Evolutionary conservation across 306 rosid genomes (phyloP).

Genomic region (Calophaca sinica): DNA sequence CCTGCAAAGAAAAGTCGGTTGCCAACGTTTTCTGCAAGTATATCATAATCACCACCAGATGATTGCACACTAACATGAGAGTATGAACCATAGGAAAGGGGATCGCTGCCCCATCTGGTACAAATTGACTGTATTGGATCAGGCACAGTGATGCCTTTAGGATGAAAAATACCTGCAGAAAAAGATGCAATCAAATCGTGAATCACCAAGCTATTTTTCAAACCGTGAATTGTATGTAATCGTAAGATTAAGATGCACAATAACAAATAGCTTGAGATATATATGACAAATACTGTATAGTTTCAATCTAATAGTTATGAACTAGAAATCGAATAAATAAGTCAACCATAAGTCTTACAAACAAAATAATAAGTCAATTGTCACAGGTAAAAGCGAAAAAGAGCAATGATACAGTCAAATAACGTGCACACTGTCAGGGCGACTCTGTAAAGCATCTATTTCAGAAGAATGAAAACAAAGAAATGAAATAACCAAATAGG

Average conservation of each 20-base stretch:
- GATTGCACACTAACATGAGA: constrained; percentile 88
- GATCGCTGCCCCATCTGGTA: constrained; percentile 95
- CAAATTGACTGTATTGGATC: constrained; percentile 83
- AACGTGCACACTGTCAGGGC: background rate
- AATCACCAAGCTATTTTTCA: background rate
- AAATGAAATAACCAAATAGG: background rate
- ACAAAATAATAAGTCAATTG: background rate
- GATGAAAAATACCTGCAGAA: constrained; percentile 75
- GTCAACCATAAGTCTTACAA: background rate
- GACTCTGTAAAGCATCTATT: background rate
- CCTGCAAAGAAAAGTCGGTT: constrained; percentile 89
- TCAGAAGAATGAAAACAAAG: background rate
- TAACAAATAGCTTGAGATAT: background rate
- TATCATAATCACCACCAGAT: constrained; percentile 85
- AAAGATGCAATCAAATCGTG: background rate
- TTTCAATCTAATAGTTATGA: background rate
- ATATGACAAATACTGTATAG: background rate
- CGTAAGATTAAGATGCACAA: background rate
- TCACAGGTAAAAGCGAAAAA: background rate
- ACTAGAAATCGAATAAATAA: background rate
- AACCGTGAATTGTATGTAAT: background rate
- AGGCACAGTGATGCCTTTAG: constrained; percentile 81
- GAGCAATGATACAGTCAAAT: constrained; percentile 14
- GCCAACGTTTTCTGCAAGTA: constrained; percentile 86
- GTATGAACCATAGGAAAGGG: constrained; percentile 89